Evolutionary conservation across 495 filamentous ascomycete species (phyloP).

Genomic region (Aspergillus cavernicola): DNA sequence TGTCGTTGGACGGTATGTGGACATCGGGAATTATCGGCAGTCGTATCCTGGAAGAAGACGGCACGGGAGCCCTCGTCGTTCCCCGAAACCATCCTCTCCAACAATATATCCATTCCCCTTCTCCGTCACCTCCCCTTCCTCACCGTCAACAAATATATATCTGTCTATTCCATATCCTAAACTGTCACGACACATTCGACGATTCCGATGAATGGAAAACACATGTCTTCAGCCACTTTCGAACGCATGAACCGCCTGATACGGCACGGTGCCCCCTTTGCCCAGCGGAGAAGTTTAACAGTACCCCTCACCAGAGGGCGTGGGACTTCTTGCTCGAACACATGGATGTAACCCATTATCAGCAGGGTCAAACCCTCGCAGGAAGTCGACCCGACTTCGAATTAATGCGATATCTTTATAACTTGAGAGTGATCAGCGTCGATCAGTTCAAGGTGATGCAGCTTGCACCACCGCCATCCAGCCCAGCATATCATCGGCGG

Average conservation of each 20-base stretch:
- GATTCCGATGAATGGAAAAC: slow-evolving; percentile 35
- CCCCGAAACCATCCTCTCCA: slow-evolving; percentile 11
- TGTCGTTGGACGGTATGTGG: slow-evolving; percentile 19
- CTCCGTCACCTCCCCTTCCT: slow-evolving; percentile 3
- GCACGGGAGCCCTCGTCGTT: slow-evolving; percentile 26
- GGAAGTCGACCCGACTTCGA: slow-evolving; percentile 42
- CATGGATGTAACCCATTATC: slow-evolving; percentile 35
- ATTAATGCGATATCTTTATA: slow-evolving; percentile 45
- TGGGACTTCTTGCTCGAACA: slow-evolving; percentile 43
- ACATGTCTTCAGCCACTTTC: slow-evolving; percentile 44
- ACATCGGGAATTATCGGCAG: slow-evolving; percentile 18
- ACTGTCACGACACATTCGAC: slow-evolving; percentile 40
- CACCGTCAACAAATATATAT: slow-evolving; percentile 25
- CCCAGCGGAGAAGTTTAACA: slow-evolving; percentile 30
- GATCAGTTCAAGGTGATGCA: slow-evolving; percentile 47
- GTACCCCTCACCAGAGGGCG: slow-evolving; percentile 23
- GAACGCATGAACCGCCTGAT: slow-evolving; percentile 33
- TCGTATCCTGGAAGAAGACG: slow-evolving; percentile 23
- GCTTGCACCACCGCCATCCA: slow-evolving; percentile 38
- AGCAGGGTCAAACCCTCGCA: slow-evolving; percentile 37
- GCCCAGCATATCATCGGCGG: slow-evolving; percentile 42
- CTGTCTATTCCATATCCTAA: slow-evolving; percentile 45
- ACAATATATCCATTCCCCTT: background rate
- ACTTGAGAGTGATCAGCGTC: slow-evolving; percentile 38
- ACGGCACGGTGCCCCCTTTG: slow-evolving; percentile 42